Base-by-base conservation (phyloP, 2,329 filamentous ascomycete genomes). In the Fusarium redolens region DNA sequence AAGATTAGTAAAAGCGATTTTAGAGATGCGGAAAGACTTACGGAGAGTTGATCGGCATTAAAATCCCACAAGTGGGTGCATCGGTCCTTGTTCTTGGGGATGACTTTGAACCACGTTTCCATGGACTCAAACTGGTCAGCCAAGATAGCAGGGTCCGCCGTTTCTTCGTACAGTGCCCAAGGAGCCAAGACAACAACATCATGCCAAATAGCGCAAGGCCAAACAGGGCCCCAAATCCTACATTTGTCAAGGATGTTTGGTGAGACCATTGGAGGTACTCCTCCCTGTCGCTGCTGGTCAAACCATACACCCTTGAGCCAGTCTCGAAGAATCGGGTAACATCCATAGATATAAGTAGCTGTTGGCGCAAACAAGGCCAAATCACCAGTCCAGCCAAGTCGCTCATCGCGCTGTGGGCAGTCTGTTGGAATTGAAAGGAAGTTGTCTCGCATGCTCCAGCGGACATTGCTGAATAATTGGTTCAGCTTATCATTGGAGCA, bases 401-500 rank as follows among this genome's bases (percentile, higher is more conserved):
- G 82, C 77, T 89, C 87, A 59, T 90, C 87, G 3, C 87, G 81
- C 68, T 89, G 86, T 0, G 87, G 87, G 69, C 87, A 89, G 72
- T 91, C 89, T 0, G 88, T 90, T 0, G 88, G 88, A 1, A 90
- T 78, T 0, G 83, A 85, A 6, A 90, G 71, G 71, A 91, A 90
- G 71, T 91, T 91, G 1, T 88, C 88, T 33, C 84, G 83, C 85
- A 90, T 89, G 9, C 84, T 85, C 89, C 89, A 90, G 35, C 81
- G 75, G 1, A 87, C 83, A 54, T 91, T 91, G 3, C 83, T 68
- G 60, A 90, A 85, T 5, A 91, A 82, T 45, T 85, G 80, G 69
- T 90, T 91, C 15, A 91, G 70, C 13, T 86, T 79, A 0, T 75
- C 50, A 47, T 91, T 77, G 0, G 89, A 91, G 64, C 85, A 89